Base-by-base conservation (phyloP, 345 rosid species). In the Geranium rotundifolium region DNA sequence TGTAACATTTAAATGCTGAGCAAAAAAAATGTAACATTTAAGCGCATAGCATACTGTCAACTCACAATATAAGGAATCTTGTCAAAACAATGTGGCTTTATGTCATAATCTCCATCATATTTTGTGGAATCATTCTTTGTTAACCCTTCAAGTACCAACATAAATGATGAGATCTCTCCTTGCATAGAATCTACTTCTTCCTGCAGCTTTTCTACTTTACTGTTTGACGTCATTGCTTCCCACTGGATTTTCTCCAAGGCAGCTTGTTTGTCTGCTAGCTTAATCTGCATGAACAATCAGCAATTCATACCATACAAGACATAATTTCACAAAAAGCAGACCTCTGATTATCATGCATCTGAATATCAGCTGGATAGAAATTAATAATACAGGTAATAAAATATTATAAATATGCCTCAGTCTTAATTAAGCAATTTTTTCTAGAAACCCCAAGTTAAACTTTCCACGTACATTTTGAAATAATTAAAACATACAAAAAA, bases 251-350 rank as follows among this genome's bases (percentile, higher is more conserved):
- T 95, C 67, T 95, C 99, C 54, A 90, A 74, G 13, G 90, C 85
- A 41, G 99, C 99, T 76, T 90, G 97, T 81, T 73, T 93, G 79
- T 93, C 99, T 37, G 97, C 99, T 68, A 90, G 96, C 76, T 88
- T 86, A 66, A 93, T 77, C 97, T 85, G 84, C 52, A 46, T 46
- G 52, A 19, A 41, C 60, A 59, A 63, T 34, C 13, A 66, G 59
- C 30, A 16, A 58, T 58, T 68, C 31, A 54, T 17, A 30, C 68
- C 41, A 71, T 34, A 34, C 15, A 63, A 34, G 56, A 57, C 55
- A 62, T 67, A 19, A 64, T 61, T 29, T 60, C 60, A 9, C 52
- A 46, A 46, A 14, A 46, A 46, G 15, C 52, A 9, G 52, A 46
- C 20, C 20, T 61, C 46, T 49, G 19, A 18, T 41, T 52, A 46